Evolutionary conservation across 768 basidiomycete genomes (phyloP), one percentile per base, ranked within the genome.

Genomic region (Boletus barrowsii): DNA sequence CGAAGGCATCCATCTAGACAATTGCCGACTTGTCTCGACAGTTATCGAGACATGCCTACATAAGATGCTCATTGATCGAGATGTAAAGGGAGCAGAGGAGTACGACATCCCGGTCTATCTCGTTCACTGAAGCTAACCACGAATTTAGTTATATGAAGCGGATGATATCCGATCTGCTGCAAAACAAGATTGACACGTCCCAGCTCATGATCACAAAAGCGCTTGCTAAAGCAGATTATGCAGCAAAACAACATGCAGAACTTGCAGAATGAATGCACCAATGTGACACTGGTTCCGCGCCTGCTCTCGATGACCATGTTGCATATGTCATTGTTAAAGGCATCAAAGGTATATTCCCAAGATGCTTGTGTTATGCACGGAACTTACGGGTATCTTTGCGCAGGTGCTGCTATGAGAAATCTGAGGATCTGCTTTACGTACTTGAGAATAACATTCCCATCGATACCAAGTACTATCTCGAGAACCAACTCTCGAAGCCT

Each of bases 361-460:
- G 18, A 30, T 33, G 24, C 7, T 32, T 26, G n/a, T 35, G 8
- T 22, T 9, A 32, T 45, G n/a, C n/a, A 17, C 20, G 35, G 42
- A 39, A 32, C 37, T 54, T 14, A 58, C 24, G 13, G 2, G 4
- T 3, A 42, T 32, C 15, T 47, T 30, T 36, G 29, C 14, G 1
- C n/a, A 92, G 91, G 93, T 62, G 96, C 97, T 13, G 93, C 94
- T 99, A 97, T 62, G 96, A 98, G 68, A 98, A 98, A 70, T 98
- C 96, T 0, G 97, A 99, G 68, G 97, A 98, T 62, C 97, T 97
- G 0, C 79, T 99, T 49, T 98, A 92, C 64, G 97, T 98, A 15
- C 81, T 99, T 20, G 97, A 99, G 71, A 93, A 99, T 71, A 99
- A 93, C 68, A 83, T 99, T 42, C 97, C 97, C 0, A 95, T 99